Evolutionary conservation across 768 basidiomycete species (phyloP), one percentile per base, ranked within the genome.

Genomic region (Boletus patriciae): DNA sequence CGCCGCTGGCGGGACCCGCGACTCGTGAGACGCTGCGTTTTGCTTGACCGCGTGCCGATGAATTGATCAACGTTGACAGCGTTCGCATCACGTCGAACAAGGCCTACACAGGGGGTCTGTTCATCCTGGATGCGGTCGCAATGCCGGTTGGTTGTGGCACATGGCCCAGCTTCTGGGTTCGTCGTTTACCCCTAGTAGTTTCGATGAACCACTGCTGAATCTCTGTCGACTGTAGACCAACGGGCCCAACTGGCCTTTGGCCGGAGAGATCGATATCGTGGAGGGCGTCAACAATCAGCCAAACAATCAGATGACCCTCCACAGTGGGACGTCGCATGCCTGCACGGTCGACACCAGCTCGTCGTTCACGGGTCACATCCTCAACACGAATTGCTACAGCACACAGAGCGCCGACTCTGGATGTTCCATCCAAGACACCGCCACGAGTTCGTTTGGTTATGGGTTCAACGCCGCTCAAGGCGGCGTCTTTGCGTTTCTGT

Each of bases 91-190:
- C 74, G 53, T 78, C 85, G 36, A 77, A 80, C 66, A 83, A 84
- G 63, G 66, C 63, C 4, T 91, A 83, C 68, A 80, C 68, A 43
- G 68, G 74, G 4, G 90, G 89, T 6, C 76, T 91, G 15, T 88
- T 92, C 75, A 83, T 92, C 62, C 78, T 89, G 27, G 89, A 91
- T 63, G 80, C 88, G 52, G 76, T 60, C 42, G 71, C 79, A 10
- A 87, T 89, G 85, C 88, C 89, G 11, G 77, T 80, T 42, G 90
- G 90, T 0, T 89, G 86, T 68, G 77, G 80, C 48, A 70, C 74
- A 18, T 83, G 82, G 79, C 85, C 72, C 74, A 86, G 85, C 72
- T 86, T 74, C 52, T 81, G 80, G 80, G 70, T 72, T 33, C 47
- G 69, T 64, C 75, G 8, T 46, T 34, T 4, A 10, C 13, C 10